phyloP scores from a whole-genome alignment of 129 eudicot genomes.

The Artemisia argyi region DNA sequence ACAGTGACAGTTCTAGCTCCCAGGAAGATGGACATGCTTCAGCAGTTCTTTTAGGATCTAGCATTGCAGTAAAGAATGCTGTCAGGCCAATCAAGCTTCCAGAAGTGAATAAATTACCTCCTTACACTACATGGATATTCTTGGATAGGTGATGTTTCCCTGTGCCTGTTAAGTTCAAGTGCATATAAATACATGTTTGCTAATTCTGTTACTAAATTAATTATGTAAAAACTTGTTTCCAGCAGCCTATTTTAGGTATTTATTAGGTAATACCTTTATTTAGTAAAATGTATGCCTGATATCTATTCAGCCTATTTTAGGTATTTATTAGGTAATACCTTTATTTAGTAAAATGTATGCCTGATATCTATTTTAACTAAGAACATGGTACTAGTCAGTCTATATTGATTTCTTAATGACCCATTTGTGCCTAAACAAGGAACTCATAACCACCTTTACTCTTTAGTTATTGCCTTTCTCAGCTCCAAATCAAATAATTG shows the following conservation, averaged over 20 bases:
- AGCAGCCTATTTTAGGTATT: neutral
- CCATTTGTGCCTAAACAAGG: neutral
- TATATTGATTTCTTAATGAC: neutral
- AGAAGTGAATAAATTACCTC: constrained; percentile 68
- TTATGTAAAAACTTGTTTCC: constrained; percentile 7
- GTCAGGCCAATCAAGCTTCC: constrained; percentile 86
- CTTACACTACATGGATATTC: constrained; percentile 85
- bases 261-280: constrained; percentile 3
- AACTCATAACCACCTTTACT: neutral
- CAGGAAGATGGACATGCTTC: constrained; percentile 88
- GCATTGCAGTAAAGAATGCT: constrained; percentile 82
- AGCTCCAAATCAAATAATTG: constrained; percentile 9
- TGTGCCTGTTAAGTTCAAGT: neutral
- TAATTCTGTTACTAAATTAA: neutral
- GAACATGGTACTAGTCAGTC: neutral
- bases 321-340: neutral
- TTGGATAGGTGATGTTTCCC: constrained; percentile 63
- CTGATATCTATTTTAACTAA: neutral
- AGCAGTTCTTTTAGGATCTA: constrained; percentile 86
- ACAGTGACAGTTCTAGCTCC: constrained; percentile 55
- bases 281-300: neutral
- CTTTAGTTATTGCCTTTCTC: neutral
- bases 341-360: neutral
- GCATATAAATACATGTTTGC: constrained; percentile 7
- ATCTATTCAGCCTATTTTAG: constrained; percentile 8